Percentiles rank a stretch among this genome's conserved stretches.
These are phyloP conservation scores for Salix koriyanagi DNA, from an alignment of 345 rosid species.

Conservation along the genomic window DNA sequence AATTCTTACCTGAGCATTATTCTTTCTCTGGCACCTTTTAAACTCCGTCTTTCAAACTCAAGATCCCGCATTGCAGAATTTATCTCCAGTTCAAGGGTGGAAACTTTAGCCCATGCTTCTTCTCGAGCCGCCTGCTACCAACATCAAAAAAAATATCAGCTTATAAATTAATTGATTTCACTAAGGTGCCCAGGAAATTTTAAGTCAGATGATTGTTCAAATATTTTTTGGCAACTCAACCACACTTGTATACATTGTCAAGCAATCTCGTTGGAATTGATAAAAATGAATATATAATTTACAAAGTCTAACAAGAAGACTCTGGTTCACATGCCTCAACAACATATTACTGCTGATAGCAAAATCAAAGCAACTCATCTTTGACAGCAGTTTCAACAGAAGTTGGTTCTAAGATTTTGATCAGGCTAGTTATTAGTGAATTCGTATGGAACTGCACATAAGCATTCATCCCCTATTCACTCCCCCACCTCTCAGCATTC, in stretches of 20 bases:
- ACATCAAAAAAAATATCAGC: slow-evolving; percentile 60
- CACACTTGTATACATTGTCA: neutral
- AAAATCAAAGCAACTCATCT: too few species aligned
- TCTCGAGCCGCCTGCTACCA: slow-evolving; percentile 99
- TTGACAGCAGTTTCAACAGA: too few species aligned
- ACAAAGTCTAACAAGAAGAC: neutral
- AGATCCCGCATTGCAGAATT: slow-evolving; percentile 75
- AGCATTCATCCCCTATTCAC: too few species aligned
- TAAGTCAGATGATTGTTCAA: neutral
- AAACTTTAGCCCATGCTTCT: slow-evolving; percentile 97
- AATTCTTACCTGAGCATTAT: slow-evolving; percentile 86
- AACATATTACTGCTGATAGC: neutral
- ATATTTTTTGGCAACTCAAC: neutral
- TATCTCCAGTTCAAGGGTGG: slow-evolving; percentile 81
- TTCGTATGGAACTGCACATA: too few species aligned
- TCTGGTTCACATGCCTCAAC: neutral
- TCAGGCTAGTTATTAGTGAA: too few species aligned
- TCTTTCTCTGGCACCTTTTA: slow-evolving; percentile 96
- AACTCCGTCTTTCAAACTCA: slow-evolving; percentile 83
- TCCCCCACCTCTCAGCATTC: too few species aligned
- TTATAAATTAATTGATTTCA: slow-evolving; percentile 23
- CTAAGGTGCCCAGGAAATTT: slow-evolving; percentile 6
- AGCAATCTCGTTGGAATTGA: too few species aligned
- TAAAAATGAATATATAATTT: too few species aligned
- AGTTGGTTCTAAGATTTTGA: too few species aligned